Evolutionary conservation across 192 early-diverging fungal genomes (phyloP), one percentile per base, ranked within the genome.

Genomic region (Mortierella alpina): DNA sequence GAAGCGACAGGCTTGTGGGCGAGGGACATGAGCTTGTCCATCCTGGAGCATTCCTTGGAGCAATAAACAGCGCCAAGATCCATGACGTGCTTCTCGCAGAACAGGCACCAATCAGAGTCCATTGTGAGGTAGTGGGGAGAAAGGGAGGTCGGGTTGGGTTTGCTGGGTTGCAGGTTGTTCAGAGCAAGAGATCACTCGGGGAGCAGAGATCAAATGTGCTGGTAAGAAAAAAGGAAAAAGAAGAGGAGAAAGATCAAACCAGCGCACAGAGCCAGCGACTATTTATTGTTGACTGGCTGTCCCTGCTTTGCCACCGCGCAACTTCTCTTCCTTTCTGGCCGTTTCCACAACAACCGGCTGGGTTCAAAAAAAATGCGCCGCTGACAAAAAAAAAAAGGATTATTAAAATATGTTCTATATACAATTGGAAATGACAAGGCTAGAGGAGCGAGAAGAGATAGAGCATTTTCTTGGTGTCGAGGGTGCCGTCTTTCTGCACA

Each of bases 81-180:
- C 59, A 80, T 62, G 65, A 80, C 77, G 55, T 80, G 77, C 70
- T 80, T 80, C 42, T 80, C 77, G 70, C 77, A 80, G 66, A 80
- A 80, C 63, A 80, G 70, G 60, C 77, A 80, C 77, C 77, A 80
- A 41, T 80, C 77, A 61, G 77, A 80, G 55, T 80, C 77, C 77
- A 80, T 80, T 72, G 13, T 72, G 41, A 47, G 47, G 41, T 14
- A 47, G 56, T 47, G 61, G 9, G 31, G 48, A 9, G 18, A 31
- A 60, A 46, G 41, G 10, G 57, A 47, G 18, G 44, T 50, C 60
- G 14, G 42, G 59, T 55, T 63, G 59, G 5, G 23, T 48, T 42
- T 53, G 65, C 48, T 45, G 63, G 18, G 31, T 31, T 31, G 31
- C 31, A 31, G 45, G 55, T 54, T 63, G 60, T 48, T 59, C 53